A percentile compares a stretch with the other conserved stretches of the same genome.
phyloP scores from a whole-genome alignment of 768 basidiomycete species.

The Suillus bovinus region DNA sequence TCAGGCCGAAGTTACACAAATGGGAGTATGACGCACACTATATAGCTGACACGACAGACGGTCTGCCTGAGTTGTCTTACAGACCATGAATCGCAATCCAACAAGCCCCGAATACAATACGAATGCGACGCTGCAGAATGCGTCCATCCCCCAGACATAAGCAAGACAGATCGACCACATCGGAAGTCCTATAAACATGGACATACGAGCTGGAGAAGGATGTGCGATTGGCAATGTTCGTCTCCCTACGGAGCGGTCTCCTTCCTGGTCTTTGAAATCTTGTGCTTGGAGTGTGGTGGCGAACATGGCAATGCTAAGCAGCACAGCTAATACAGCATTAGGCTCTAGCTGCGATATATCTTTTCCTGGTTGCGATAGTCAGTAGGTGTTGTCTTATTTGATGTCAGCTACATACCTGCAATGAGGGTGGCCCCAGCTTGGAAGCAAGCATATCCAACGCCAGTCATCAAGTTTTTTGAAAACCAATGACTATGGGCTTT shows the following conservation, averaged over 20 bases:
- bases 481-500: slow-evolving; percentile 29
- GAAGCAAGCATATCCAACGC: slow-evolving; percentile 38
- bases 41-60: slow-evolving; percentile 31
- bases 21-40: slow-evolving; percentile 22
- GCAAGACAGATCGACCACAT: slow-evolving; percentile 32
- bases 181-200: slow-evolving; percentile 29
- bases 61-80: slow-evolving; percentile 24
- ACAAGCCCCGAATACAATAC: slow-evolving; percentile 26
- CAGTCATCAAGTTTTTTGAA: slow-evolving; percentile 36
- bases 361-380: slow-evolving; percentile 22
- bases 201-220: slow-evolving; percentile 31
- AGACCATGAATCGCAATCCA: slow-evolving; percentile 28
- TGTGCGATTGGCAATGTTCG: slow-evolving; percentile 45
- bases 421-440: slow-evolving; percentile 39
- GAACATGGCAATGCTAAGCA: slow-evolving; percentile 34
- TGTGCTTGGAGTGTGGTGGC: slow-evolving; percentile 37
- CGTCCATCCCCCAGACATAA: slow-evolving; percentile 28
- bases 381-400: slow-evolving; percentile 3
- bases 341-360: slow-evolving; percentile 25
- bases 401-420: slow-evolving; percentile 30
- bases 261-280: slow-evolving; percentile 43
- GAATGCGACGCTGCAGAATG: slow-evolving; percentile 26
- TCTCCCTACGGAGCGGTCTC: slow-evolving; percentile 40
- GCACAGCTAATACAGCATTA: slow-evolving; percentile 29
- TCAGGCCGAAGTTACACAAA: not conserved